Evolutionary conservation across 768 basidiomycete genomes (phyloP), one percentile per base, ranked within the genome.

Genomic region (Lentinula guzmanii): DNA sequence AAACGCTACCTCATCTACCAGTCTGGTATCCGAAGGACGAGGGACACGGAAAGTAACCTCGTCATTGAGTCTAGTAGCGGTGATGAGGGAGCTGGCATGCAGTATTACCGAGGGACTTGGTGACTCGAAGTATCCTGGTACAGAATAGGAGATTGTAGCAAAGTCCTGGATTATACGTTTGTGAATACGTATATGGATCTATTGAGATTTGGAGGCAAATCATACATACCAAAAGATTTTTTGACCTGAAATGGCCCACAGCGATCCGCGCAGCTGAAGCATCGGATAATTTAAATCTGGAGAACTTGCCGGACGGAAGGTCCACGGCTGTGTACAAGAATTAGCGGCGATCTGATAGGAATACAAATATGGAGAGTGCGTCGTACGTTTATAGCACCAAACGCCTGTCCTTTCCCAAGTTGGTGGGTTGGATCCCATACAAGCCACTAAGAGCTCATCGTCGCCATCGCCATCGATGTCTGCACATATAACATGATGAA

Each of bases 61-160:
- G 4, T 71, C 59, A 15, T 67, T 62, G 24, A 70, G 68, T 48
- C 54, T 53, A 11, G 58, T 50, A 15, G 63, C 68, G 9, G 52
- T 64, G 60, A 52, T 64, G 37, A 35, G 35, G 33, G 24, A 37
- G 16, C 35, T 45, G 4, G 52, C 41, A 37, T 57, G 63, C 42
- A 65, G 63, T 18, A 58, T 61, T 41, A 66, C 43, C 24, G 70
- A 64, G n/a, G 66, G 66, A 61, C 67, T 65, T 13, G 68, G 70
- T 9, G 61, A 62, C 37, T 61, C 64, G 64, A 61, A 62, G 61
- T 71, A 71, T n/a, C 66, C 68, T 8, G 70, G 70, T n/a, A 71
- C 69, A 18, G 62, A 71, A 55, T 71, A 71, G 1, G 70, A 71
- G 57, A 70, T 67, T 5, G 70, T 65, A 5, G 65, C 70, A 33